Base-by-base conservation (phyloP, 2,329 filamentous ascomycete species). In the Trichoderma sp. region DNA sequence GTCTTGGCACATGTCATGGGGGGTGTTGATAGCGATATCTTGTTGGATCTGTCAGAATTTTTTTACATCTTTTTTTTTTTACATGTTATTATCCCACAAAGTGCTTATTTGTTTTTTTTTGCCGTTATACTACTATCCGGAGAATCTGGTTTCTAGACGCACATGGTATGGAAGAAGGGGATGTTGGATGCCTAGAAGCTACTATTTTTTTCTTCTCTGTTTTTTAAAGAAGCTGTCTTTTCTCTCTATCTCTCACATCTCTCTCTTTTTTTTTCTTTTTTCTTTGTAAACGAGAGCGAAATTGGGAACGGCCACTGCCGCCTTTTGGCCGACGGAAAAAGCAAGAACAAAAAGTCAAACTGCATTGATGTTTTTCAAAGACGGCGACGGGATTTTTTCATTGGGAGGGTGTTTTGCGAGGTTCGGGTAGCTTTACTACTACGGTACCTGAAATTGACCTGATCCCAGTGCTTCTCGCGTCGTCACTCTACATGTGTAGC, bases 1-100 rank as follows among this genome's bases (percentile, higher is more conserved):
- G 56, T 72, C 65, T 72, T 72, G 71, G 57, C 65, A 70, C 63
- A 72, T 70, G 56, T 57, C 71, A 72, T 58, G 36, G 62, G 34
- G 51, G 64, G 64, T 72, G 58, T 72, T 72, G 66, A 70, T 72
- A 72, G 58, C 71, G 64, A 72, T 70, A 61, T 58, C 70, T 64
- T 43, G 66, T 60, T 72, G 71, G 71, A 72, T 56, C 63, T 68
- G 63, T 61, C 63, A 21, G 43, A 64, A 32, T 62, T 60, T 70
- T 70, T 24, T 72, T 15, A 47, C 32, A 56, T 63, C 21, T 61
- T 30, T 32, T 24, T 67, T 43, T n/a, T 24, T 60, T 34, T 12
- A 32, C 15, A 30, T 47, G n/a, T 69, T 53, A 47, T 24, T 39
- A 67, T 39, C 51, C 32, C 47, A 57, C 34, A 67, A 34, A 57